A percentile compares a stretch with the other conserved stretches of the same genome.
These are phyloP conservation scores for Anethum foeniculum DNA, from an alignment of 140 eudicot genomes.

Conservation along the genomic window DNA sequence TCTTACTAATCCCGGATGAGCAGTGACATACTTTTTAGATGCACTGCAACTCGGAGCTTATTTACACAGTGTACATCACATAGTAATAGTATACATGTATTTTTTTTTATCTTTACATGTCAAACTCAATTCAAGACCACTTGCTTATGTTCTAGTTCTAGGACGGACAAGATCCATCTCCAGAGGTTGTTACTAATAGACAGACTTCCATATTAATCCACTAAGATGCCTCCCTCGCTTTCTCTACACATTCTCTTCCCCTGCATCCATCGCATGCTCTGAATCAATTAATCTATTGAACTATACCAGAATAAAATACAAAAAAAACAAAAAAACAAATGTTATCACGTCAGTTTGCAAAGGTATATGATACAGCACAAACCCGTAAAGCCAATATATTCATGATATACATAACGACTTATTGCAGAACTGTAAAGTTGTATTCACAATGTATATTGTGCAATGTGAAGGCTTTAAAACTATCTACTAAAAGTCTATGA, in stretches of 20 bases:
- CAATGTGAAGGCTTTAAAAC: neutral
- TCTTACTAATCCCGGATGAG: neutral
- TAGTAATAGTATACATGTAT: neutral
- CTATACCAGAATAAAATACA: neutral
- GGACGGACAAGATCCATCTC: conserved; percentile 1
- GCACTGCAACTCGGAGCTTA: neutral
- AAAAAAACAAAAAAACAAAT: neutral
- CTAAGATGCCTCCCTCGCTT: neutral
- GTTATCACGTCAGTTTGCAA: neutral
- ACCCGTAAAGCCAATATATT: neutral
- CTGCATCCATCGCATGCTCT: neutral
- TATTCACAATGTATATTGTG: neutral
- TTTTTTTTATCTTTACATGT: neutral
- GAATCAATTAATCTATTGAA: neutral
- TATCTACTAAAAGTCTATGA: neutral
- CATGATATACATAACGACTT: neutral
- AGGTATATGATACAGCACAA: neutral
- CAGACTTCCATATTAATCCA: neutral
- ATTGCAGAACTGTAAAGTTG: neutral
- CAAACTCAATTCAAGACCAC: neutral
- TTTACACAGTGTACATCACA: neutral
- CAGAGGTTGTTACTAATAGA: neutral
- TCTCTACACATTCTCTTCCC: neutral
- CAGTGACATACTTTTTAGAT: neutral
- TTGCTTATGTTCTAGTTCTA: neutral